Base-by-base conservation (phyloP, 2,329 filamentous ascomycete species). In the Cordyceps cateniannulata region DNA sequence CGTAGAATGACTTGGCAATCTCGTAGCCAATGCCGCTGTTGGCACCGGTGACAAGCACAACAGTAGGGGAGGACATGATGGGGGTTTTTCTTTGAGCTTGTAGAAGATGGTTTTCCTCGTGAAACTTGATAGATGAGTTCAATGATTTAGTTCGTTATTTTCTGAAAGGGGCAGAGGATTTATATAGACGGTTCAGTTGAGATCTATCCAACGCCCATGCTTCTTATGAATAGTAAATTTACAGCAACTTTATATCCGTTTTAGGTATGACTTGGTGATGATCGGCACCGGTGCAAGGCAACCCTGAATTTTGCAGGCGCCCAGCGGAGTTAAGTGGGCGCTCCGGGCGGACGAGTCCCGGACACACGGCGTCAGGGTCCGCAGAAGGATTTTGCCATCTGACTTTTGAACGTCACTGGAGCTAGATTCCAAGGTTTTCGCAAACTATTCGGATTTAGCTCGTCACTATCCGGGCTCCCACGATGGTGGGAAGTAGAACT, bases 11-110 rank as follows among this genome's bases (percentile, higher is more conserved):
- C 27, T 56, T 56, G 25, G 25, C 53, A 47, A 29, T 56, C 42
- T 56, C 53, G 27, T 47, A 56, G 27, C 53, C 53, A 5, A 56
- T 8, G 53, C 53, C 53, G 27, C 25, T 47, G 42, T 56, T 56
- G 40, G 53, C 53, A 12, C 53, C 53, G 8, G 42, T 56, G 27
- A 56, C 53, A 25, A 56, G 40, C 10, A 56, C 27, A n/a, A 47
- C 38, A 7, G 24, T 47, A 35, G 53, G 53, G n/a, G 42, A 56
- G 48, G 42, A 32, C 53, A 56, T 56, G 25, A 35, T 48, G 53
- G n/a, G n/a, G n/a, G n/a, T n/a, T n/a, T n/a, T n/a, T n/a, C n/a
- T n/a, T n/a, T n/a, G n/a, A n/a, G n/a, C n/a, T n/a, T n/a, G 9
- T 10, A 53, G 9, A 40, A 14, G n/a, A 24, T 50, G 25, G 3